Evolutionary conservation across 2,329 filamentous ascomycete genomes (phyloP).

Genomic region (Metarhizium sp.): DNA sequence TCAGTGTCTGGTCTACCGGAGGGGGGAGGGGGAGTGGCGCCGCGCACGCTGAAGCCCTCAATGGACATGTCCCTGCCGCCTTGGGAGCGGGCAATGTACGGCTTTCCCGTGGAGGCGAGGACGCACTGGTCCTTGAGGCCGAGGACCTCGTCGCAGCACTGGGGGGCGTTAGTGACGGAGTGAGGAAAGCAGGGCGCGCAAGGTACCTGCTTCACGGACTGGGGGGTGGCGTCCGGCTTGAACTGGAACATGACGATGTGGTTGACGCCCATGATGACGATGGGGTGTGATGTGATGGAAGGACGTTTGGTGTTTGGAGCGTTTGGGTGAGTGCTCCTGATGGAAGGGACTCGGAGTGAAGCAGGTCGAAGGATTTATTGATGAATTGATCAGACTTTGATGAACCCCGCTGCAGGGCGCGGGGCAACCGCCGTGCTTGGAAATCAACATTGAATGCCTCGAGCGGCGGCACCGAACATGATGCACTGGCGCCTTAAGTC

Average conservation of each 20-base stretch:
- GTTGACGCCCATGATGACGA: constrained; percentile 1
- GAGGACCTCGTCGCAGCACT: constrained; percentile 28
- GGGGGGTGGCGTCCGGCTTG: constrained; percentile 1
- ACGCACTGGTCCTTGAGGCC: constrained; percentile 49
- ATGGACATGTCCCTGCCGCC: constrained; percentile 55
- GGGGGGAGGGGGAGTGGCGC: no score
- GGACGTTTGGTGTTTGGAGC: no score
- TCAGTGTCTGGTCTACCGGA: background rate
- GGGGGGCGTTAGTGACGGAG: background rate
- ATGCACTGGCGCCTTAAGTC: no score
- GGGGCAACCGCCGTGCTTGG: constrained; percentile 18
- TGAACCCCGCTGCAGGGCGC: constrained; percentile 48
- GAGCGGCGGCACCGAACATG: no score
- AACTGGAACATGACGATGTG: constrained; percentile 7
- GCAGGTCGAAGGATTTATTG: background rate
- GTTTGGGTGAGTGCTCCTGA: no score
- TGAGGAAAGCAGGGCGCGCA: background rate
- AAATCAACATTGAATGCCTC: no score
- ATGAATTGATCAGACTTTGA: constrained; percentile 27
- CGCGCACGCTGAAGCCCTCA: constrained; percentile 47
- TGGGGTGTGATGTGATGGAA: background rate
- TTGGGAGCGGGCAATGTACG: constrained; percentile 49
- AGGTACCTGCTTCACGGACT: constrained; percentile 5
- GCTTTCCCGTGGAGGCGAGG: constrained; percentile 46
- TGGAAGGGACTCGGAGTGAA: background rate